Conservation (phyloP, 2,329 filamentous ascomycete genomes). For the Fusarium stilboides region DNA sequence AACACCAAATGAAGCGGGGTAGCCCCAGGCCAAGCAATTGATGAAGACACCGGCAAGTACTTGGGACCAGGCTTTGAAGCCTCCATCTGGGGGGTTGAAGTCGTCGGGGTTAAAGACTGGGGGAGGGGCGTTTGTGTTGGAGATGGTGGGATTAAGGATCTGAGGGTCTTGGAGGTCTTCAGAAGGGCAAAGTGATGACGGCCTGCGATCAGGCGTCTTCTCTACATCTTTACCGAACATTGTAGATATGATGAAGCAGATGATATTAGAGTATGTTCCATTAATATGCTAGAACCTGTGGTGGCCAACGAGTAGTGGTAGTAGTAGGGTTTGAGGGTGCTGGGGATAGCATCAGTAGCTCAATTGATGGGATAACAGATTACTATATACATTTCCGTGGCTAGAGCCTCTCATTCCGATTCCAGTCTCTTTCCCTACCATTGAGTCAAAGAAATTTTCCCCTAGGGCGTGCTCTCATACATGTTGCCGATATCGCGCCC, state of each 20-base stretch:
- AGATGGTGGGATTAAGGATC: conserved; percentile 42
- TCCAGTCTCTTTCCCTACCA: conserved; percentile 1
- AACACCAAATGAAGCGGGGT: conserved; percentile 64
- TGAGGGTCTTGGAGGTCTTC: conserved; percentile 10
- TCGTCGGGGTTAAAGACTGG: conserved; percentile 36
- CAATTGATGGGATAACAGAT: conserved; percentile 11
- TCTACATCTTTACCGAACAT: conserved; percentile 45
- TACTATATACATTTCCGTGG: conserved; percentile 39
- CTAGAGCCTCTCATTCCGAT: conserved; percentile 5
- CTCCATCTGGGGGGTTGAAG: conserved; percentile 60
- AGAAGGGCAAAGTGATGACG: conserved; percentile 16
- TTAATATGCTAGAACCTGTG: conserved; percentile 18
- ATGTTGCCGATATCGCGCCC: conserved; percentile 44
- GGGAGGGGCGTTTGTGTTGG: conserved; percentile 47
- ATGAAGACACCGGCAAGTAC: conserved; percentile 64
- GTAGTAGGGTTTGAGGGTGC: conserved; percentile 4
- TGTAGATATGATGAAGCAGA: conserved; percentile 20
- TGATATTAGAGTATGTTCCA: conserved; percentile 16
- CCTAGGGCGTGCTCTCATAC: conserved; percentile 25
- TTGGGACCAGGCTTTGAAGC: conserved; percentile 65
- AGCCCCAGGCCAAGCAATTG: conserved; percentile 67
- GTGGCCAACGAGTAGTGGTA: neutral
- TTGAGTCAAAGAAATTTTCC: conserved; percentile 27
- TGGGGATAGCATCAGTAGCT: neutral
- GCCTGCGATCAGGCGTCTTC: conserved; percentile 27